Conservation (phyloP, 495 filamentous ascomycete species). For the Penicillium steckii region DNA sequence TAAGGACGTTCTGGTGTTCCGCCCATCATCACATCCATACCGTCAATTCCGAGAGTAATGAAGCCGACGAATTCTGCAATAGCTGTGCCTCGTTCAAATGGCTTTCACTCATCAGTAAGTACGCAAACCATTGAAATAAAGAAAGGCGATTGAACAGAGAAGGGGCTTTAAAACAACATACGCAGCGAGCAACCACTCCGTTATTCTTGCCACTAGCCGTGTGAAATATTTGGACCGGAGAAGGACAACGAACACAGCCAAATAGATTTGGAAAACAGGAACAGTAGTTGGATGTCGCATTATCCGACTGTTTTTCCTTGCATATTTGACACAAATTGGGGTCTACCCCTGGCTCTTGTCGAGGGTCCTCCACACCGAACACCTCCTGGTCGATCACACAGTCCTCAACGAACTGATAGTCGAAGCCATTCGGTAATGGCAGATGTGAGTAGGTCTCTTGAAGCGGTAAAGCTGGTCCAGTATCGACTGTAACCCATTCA, state of each 20-base stretch:
- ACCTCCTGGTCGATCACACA: constrained; percentile 9
- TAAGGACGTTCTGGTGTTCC: constrained; percentile 11
- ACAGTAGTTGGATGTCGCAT: constrained; percentile 14
- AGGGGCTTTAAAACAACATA: constrained; percentile 1
- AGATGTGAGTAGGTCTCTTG: constrained; percentile 14
- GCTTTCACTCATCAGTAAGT: constrained; percentile 3
- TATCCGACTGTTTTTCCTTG: constrained; percentile 15
- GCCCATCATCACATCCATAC: constrained; percentile 36
- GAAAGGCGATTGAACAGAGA: not conserved
- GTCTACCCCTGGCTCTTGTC: constrained; percentile 7
- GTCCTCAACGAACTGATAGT: constrained; percentile 21
- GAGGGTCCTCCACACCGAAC: constrained; percentile 8
- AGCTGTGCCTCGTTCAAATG: constrained; percentile 21
- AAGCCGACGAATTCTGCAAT: constrained; percentile 24
- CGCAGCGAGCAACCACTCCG: constrained; percentile 20
- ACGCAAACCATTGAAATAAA: not conserved
- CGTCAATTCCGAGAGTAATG: constrained; percentile 20
- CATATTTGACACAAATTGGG: constrained; percentile 13
- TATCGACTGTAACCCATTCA: constrained; percentile 16
- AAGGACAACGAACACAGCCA: constrained; percentile 9
- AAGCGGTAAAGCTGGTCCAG: constrained; percentile 7
- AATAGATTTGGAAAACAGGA: constrained; percentile 20
- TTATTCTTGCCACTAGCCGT: constrained; percentile 23
- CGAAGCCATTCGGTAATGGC: constrained; percentile 9
- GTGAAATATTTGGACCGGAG: constrained; percentile 17